Conservation (phyloP, 441 rosid species). For the Adansonia rubrostipa region DNA sequence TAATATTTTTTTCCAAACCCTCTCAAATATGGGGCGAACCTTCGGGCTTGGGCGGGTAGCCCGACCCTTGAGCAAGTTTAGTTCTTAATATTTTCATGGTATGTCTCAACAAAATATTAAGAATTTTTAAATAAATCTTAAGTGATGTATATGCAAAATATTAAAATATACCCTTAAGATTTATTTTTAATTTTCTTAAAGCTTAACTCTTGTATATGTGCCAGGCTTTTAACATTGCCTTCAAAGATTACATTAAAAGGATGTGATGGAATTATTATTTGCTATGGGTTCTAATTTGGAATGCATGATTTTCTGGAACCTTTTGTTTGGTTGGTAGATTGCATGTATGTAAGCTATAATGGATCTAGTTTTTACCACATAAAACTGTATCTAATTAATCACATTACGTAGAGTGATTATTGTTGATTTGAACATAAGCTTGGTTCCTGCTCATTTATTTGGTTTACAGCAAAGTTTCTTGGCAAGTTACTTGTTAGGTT, state of each 20-base stretch:
- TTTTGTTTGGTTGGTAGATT: conserved; percentile 67
- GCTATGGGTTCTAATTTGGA: conserved; percentile 56
- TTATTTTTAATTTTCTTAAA: background rate
- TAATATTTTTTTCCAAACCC: too few relatives aligned
- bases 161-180: too few relatives aligned
- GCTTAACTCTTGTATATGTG: conserved; percentile 5
- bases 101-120: too few relatives aligned
- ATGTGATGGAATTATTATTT: conserved; percentile 81
- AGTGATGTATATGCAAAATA: too few relatives aligned
- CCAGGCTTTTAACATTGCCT: conserved; percentile 94
- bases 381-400: background rate
- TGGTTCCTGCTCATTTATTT: background rate
- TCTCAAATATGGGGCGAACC: too few relatives aligned
- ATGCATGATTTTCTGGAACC: conserved; percentile 95
- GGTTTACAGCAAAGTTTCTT: conserved; percentile 78
- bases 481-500: conserved; percentile 88
- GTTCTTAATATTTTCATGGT: too few relatives aligned
- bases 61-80: too few relatives aligned
- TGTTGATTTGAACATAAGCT: background rate
- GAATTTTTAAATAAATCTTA: too few relatives aligned
- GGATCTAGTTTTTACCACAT: background rate
- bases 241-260: conserved; percentile 90
- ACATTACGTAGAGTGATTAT: background rate
- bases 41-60: too few relatives aligned
- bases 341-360: conserved; percentile 51